Evolutionary conservation across 2,329 filamentous ascomycete species (phyloP).

Genomic region (Escovopsis sp.): DNA sequence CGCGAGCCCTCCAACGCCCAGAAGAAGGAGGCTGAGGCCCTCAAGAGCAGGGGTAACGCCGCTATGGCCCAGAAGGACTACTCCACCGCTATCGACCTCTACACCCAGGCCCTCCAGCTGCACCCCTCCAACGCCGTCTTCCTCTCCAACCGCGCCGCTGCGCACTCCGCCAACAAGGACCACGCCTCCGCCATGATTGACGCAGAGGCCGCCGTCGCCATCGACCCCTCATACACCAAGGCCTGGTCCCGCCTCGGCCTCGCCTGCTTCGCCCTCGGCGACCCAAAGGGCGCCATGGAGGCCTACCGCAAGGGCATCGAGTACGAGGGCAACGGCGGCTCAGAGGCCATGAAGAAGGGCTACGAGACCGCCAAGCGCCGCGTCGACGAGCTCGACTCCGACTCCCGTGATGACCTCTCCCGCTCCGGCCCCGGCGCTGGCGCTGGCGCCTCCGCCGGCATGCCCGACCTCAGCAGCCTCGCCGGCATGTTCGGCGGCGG

Average conservation of each 20-base stretch:
- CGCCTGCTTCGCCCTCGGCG: constrained; percentile 79
- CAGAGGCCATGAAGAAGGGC: constrained; percentile 94
- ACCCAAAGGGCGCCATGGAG: constrained; percentile 84
- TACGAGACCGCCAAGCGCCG: constrained; percentile 84
- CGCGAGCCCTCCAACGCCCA: constrained; percentile 34
- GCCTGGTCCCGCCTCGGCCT: constrained; percentile 90
- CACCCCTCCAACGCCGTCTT: constrained; percentile 85
- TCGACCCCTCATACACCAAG: constrained; percentile 91
- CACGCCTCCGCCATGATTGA: constrained; percentile 75
- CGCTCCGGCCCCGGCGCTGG: constrained; percentile 35
- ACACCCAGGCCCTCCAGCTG: constrained; percentile 72
- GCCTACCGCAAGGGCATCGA: constrained; percentile 90
- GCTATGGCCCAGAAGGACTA: constrained; percentile 96
- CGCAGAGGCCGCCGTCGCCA: constrained; percentile 75
- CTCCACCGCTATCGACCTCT: constrained; percentile 62
- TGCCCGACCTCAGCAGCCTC: constrained; percentile 57
- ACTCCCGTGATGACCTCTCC: constrained; percentile 17
- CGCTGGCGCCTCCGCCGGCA: constrained; percentile 31
- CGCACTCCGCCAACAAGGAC: constrained; percentile 71
- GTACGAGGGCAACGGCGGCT: constrained; percentile 83
- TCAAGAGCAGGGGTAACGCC: constrained; percentile 85
- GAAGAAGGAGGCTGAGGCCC: constrained; percentile 68
- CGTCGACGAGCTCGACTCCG: constrained; percentile 61
- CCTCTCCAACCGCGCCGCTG: constrained; percentile 92
- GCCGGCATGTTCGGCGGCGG: constrained; percentile 59